Evolutionary conservation across 306 rosid species (phyloP).

Genomic region (Datisca glomerata): DNA sequence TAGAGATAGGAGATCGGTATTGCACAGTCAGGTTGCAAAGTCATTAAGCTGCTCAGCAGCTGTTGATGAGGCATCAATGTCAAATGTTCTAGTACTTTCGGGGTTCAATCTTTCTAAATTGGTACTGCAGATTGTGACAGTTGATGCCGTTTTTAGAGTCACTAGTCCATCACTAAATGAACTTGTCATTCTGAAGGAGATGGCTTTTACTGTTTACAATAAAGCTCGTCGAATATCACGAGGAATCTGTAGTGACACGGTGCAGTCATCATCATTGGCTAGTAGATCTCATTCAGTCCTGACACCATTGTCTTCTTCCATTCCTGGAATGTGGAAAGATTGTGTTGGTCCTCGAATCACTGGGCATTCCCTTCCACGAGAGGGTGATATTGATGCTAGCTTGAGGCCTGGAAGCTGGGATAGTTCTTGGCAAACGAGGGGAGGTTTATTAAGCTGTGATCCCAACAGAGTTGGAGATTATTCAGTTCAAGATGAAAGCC

Average conservation of each 20-base stretch:
- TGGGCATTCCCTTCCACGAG: constrained; percentile 86
- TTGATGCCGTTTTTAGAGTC: constrained; percentile 91
- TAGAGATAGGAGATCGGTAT: constrained; percentile 68
- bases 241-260: constrained; percentile 52
- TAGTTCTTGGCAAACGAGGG: constrained; percentile 86
- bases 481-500: constrained; percentile 57
- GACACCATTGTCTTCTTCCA: constrained; percentile 76
- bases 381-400: constrained; percentile 94
- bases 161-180: constrained; percentile 81
- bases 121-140: constrained; percentile 91
- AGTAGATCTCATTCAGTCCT: constrained; percentile 62
- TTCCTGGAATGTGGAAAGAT: constrained; percentile 91
- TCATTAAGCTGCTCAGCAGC: constrained; percentile 87
- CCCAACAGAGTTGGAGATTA: constrained; percentile 68
- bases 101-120: constrained; percentile 80
- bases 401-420: constrained; percentile 82
- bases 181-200: constrained; percentile 79
- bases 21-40: constrained; percentile 83
- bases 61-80: constrained; percentile 87
- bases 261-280: constrained; percentile 52
- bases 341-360: constrained; percentile 75
- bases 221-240: constrained; percentile 94
- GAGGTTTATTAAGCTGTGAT: constrained; percentile 64
- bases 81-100: constrained; percentile 71
- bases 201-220: constrained; percentile 82